Evolutionary conservation across 371 early-diverging fungal genomes (phyloP).

Genomic region (Mortierella sp.): DNA sequence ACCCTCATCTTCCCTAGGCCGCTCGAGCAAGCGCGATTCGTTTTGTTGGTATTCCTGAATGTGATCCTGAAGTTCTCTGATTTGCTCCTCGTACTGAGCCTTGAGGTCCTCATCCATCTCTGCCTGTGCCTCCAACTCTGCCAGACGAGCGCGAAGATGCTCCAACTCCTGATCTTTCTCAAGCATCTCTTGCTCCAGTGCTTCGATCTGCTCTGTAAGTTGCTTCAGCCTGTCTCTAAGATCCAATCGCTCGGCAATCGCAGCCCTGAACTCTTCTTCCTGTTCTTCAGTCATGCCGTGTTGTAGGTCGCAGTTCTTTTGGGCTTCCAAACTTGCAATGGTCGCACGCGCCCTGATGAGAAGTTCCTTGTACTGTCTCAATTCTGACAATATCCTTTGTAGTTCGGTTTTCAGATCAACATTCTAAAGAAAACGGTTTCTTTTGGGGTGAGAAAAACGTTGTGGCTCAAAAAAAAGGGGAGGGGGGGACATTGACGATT

Average conservation of each 20-base stretch:
- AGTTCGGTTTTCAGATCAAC: slow-evolving; percentile 63
- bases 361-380: slow-evolving; percentile 63
- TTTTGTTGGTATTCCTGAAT: slow-evolving; percentile 27
- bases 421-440: slow-evolving; percentile 53
- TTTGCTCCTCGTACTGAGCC: slow-evolving; percentile 30
- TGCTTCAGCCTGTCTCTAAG: slow-evolving; percentile 23
- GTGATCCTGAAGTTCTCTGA: slow-evolving; percentile 27
- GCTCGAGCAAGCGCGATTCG: slow-evolving; percentile 31
- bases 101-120: slow-evolving; percentile 20
- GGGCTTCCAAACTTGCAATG: slow-evolving; percentile 58
- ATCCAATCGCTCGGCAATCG: slow-evolving; percentile 49
- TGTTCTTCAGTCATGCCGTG: slow-evolving; percentile 68
- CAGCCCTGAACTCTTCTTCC: slow-evolving; percentile 56
- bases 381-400: slow-evolving; percentile 58
- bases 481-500: background rate
- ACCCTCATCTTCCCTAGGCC: slow-evolving; percentile 30
- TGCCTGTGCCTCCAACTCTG: slow-evolving; percentile 22
- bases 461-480: background rate
- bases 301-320: slow-evolving; percentile 58
- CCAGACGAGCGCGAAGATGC: slow-evolving; percentile 20
- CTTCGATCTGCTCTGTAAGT: slow-evolving; percentile 17
- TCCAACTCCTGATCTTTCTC: slow-evolving; percentile 22
- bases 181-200: slow-evolving; percentile 11
- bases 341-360: slow-evolving; percentile 59
- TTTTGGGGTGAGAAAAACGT: too few relatives aligned